A percentile compares a stretch with the other conserved stretches of the same genome.
These are phyloP conservation scores for Naematelia aurantialba DNA, from an alignment of 768 basidiomycete genomes.

Conservation along the genomic window DNA sequence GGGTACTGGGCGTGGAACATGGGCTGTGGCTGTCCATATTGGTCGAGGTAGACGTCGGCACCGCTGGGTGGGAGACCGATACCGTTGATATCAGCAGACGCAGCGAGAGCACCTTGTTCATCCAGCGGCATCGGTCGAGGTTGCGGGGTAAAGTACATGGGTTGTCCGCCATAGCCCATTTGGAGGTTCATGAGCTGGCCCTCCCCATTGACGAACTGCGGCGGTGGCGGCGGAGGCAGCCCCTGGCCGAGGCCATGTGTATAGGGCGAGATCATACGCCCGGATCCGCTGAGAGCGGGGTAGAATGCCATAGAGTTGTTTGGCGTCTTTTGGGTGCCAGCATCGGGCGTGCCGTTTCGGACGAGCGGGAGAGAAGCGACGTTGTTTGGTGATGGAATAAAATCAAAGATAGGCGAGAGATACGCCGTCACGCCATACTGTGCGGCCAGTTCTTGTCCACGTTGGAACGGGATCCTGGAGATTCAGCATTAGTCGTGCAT, in stretches of 20 bases:
- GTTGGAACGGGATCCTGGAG: conserved; percentile 87
- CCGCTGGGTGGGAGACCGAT: conserved; percentile 26
- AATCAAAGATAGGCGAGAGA: conserved; percentile 87
- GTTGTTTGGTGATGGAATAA: conserved; percentile 71
- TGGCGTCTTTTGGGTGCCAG: conserved; percentile 50
- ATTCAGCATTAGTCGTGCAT: not conserved
- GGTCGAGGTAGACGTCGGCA: conserved; percentile 42
- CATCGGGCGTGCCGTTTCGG: conserved; percentile 55
- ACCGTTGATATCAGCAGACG: conserved; percentile 37
- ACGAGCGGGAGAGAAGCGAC: conserved; percentile 66
- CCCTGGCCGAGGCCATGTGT: conserved; percentile 16
- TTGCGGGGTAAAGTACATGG: conserved; percentile 27
- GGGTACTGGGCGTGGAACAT: conserved; percentile 13
- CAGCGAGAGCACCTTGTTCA: conserved; percentile 15
- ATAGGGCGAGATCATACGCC: conserved; percentile 45
- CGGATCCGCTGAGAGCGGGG: conserved; percentile 38
- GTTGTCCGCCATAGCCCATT: conserved; percentile 50
- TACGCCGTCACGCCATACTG: conserved; percentile 88
- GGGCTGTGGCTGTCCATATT: conserved; percentile 42
- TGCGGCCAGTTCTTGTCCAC: conserved; percentile 84
- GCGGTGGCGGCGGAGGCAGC: conserved; percentile 25
- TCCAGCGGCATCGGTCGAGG: conserved; percentile 23
- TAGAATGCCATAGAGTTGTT: not conserved
- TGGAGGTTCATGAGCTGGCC: conserved; percentile 29
- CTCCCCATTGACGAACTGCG: conserved; percentile 33